These are phyloP conservation scores for Mycena crocata DNA, from an alignment of 768 basidiomycete species.

Conservation along the genomic window DNA sequence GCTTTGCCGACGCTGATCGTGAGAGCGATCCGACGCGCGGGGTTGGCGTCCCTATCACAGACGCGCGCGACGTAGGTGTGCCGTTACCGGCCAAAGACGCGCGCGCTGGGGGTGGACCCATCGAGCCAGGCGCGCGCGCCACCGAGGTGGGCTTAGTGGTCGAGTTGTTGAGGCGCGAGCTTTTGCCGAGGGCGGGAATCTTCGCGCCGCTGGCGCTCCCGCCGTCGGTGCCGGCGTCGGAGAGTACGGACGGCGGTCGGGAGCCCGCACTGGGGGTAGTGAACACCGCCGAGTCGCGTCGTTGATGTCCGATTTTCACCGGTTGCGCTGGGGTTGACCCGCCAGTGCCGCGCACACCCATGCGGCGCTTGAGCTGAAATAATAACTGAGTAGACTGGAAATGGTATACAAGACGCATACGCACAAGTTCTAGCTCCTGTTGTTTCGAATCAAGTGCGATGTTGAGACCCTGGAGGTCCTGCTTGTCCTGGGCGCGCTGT, in stretches of 20 bases:
- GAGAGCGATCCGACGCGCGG: slow-evolving; percentile 34
- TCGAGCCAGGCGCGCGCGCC: slow-evolving; percentile 51
- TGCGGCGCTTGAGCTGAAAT: slow-evolving; percentile 72
- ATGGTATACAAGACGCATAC: slow-evolving; percentile 39
- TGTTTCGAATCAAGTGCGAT: slow-evolving; percentile 95
- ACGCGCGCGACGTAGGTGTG: slow-evolving; percentile 48
- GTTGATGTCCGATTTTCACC: slow-evolving; percentile 51
- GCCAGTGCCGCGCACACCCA: slow-evolving; percentile 66
- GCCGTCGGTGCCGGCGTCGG: slow-evolving; percentile 59
- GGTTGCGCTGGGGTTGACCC: slow-evolving; percentile 67
- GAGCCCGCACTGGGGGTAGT: slow-evolving; percentile 58
- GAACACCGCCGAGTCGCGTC: slow-evolving; percentile 70
- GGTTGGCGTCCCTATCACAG: slow-evolving; percentile 25
- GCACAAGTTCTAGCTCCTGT: slow-evolving; percentile 90
- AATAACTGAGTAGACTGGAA: neutral
- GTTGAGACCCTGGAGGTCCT: slow-evolving; percentile 86
- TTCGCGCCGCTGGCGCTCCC: slow-evolving; percentile 49
- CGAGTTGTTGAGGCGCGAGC: slow-evolving; percentile 57
- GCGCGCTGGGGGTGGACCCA: slow-evolving; percentile 63
- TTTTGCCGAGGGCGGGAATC: slow-evolving; percentile 60
- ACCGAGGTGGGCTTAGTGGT: slow-evolving; percentile 38
- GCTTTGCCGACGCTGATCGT: slow-evolving; percentile 41
- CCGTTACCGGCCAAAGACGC: slow-evolving; percentile 51
- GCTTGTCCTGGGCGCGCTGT: slow-evolving; percentile 72
- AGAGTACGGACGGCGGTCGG: slow-evolving; percentile 68